These are phyloP conservation scores for Pyronema domesticum DNA, from an alignment of 495 filamentous ascomycete genomes.

Conservation along the genomic window DNA sequence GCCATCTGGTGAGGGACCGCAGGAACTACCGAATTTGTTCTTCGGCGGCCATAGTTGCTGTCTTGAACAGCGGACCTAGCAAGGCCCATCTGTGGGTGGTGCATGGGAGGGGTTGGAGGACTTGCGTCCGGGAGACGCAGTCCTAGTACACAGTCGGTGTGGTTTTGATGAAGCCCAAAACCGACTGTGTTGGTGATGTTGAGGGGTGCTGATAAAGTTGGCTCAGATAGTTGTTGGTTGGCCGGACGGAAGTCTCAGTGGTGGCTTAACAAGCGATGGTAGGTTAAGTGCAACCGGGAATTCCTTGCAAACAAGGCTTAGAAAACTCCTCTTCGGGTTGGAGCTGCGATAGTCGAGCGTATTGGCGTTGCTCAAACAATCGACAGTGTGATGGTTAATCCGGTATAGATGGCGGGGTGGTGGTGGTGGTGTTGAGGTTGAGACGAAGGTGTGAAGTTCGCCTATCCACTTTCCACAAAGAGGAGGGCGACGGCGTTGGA, in stretches of 20 bases:
- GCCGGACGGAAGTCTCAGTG: no score
- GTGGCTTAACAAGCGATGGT: no score
- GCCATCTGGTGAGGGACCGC: background rate
- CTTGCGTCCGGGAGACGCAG: conserved; percentile 11
- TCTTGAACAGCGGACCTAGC: conserved; percentile 20
- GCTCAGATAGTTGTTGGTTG: no score
- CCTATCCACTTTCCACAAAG: background rate
- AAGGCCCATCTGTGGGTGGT: conserved; percentile 6
- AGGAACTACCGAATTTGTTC: conserved; percentile 6
- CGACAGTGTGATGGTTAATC: no score
- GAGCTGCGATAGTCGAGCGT: no score
- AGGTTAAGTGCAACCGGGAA: background rate
- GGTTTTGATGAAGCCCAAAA: conserved; percentile 16
- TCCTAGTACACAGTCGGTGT: conserved; percentile 22
- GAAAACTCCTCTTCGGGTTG: no score
- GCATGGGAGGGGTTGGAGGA: conserved; percentile 17
- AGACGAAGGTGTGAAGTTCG: background rate
- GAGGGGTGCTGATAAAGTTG: background rate
- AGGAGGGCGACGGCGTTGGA: background rate
- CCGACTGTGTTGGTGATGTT: conserved; percentile 20
- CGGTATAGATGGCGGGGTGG: no score
- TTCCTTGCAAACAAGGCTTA: background rate
- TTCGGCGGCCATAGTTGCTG: conserved; percentile 13
- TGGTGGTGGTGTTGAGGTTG: background rate
- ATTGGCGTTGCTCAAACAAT: no score